A percentile compares a stretch with the other conserved stretches of the same genome.
These are phyloP conservation scores for Saccharomycopsis guyanensis DNA, from an alignment of 805 yeast genomes.

Conservation along the genomic window DNA sequence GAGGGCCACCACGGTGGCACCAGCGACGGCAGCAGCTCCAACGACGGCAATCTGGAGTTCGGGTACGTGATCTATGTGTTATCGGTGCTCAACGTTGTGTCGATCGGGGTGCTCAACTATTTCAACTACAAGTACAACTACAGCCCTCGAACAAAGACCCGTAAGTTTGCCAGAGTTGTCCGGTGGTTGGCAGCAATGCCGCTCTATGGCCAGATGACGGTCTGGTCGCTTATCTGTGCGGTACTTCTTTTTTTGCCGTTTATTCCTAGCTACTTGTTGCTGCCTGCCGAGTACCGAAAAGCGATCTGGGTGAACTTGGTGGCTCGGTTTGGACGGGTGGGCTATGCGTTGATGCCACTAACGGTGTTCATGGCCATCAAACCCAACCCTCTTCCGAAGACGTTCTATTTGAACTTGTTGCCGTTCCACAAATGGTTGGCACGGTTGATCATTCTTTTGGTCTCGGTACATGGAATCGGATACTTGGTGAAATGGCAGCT, in stretches of 20 bases:
- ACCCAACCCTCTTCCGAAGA: conserved; percentile 43
- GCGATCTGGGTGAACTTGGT: conserved; percentile 31
- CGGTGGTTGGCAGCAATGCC: conserved; percentile 31
- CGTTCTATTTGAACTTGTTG: conserved; percentile 46
- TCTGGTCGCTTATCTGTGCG: conserved; percentile 31
- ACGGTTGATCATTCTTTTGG: conserved; percentile 41
- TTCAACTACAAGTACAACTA: conserved; percentile 20
- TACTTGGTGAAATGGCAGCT: conserved; percentile 42
- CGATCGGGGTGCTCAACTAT: conserved; percentile 28
- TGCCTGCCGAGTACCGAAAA: conserved; percentile 14
- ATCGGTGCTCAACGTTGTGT: conserved; percentile 33
- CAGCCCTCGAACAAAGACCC: conserved; percentile 16
- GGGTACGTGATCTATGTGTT: conserved; percentile 46
- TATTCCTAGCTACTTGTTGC: not conserved
- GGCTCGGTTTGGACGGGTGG: conserved; percentile 56
- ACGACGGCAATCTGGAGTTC: conserved; percentile 49
- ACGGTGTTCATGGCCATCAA: conserved; percentile 48
- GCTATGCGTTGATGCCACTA: conserved; percentile 51
- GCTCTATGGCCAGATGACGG: conserved; percentile 28
- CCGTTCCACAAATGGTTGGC: conserved; percentile 68
- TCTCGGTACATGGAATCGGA: conserved; percentile 45
- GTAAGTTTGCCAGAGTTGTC: conserved; percentile 30
- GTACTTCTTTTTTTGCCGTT: conserved; percentile 28
- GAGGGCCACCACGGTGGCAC: no score
- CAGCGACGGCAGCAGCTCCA: conserved; percentile 28